Evolutionary conservation across 106 monocot genomes (phyloP).

Genomic region (Dendrobium nobile): DNA sequence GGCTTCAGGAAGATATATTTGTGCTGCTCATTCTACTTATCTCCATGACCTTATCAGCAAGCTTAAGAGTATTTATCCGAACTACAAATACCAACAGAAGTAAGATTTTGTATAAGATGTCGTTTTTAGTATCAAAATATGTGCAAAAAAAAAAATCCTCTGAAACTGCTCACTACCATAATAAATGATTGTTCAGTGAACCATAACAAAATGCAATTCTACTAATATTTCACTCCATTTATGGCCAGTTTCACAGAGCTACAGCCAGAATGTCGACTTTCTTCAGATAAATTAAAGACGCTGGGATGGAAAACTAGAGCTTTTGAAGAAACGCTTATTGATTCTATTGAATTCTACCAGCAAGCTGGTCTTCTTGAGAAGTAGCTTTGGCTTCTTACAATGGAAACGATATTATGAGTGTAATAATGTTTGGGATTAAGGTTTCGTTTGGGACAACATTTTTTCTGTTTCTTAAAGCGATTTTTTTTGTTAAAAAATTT

Average conservation of each 20-base stretch:
- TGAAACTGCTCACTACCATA: not conserved
- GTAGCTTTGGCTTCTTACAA: no score
- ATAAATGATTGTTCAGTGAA: not conserved
- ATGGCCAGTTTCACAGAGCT: not conserved
- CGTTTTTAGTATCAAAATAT: not conserved
- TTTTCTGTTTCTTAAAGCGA: no score
- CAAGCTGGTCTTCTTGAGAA: constrained; percentile 4
- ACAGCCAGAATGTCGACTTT: not conserved
- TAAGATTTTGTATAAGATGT: constrained; percentile 4
- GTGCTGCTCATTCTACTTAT: constrained; percentile 17
- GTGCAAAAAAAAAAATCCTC: not conserved
- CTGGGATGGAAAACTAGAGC: not conserved
- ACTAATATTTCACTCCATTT: not conserved
- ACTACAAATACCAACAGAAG: constrained; percentile 47
- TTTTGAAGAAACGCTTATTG: constrained; percentile 4
- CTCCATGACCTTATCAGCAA: constrained; percentile 25
- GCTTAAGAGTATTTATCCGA: constrained; percentile 53
- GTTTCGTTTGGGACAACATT: no score
- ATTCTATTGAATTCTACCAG: constrained; percentile 3
- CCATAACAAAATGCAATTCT: not conserved
- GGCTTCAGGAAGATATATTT: constrained; percentile 54
- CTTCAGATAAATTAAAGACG: constrained; percentile 9
- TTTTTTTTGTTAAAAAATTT: no score
- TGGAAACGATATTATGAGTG: no score
- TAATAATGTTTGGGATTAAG: no score